Base-by-base conservation (phyloP, 2,329 filamentous ascomycete genomes). In the Colletotrichum aenigma region DNA sequence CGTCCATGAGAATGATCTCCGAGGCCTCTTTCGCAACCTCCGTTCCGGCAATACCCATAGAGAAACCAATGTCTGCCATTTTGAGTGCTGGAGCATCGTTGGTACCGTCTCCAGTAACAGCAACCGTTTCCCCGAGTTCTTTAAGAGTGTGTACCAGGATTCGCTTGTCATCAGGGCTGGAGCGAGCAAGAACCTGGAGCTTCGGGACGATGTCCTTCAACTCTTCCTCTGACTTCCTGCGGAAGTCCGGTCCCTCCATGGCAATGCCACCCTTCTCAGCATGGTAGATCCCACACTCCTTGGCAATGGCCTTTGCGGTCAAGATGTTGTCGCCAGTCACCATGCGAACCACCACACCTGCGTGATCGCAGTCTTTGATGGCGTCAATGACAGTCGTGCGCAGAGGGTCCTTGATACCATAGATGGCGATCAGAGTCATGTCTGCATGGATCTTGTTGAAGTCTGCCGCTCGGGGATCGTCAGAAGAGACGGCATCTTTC, bases 391-490 rank as follows among this genome's bases (percentile, higher is more conserved):
- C 93, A 69, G 91, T 91, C 1, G 87, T 85, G 60, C 93, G 89
- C 4, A 94, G 85, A n/a, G 92, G 92, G 80, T 94, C 92, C 70
- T 93, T 91, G 48, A 94, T 93, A 79, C 92, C 93, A 77, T 95
- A 86, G 12, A 87, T 83, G 18, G 85, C 86, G 56, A 88, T 80
- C 75, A 87, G 87, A 15, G 86, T 84, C 60, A 87, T 78, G 56
- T 80, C 79, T 77, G 66, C 58, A n/a, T 79, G 70, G 12, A 79
- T 56, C 21, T 92, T 90, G 75, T 88, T 86, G 76, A 90, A 87
- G 74, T 91, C 88, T 16, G 91, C 81, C 74, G 92, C 90, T 18
- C 93, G 90, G 75, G 96, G 94, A 6, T 92, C 87, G 3, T 76
- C 62, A 3, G 70, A 61, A n/a, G 66, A 77, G 34, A 15, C 81